A percentile compares a stretch with the other conserved stretches of the same genome.
Conservation (phyloP, 345 rosid genomes). For the Tarenaya hassleriana region DNA sequence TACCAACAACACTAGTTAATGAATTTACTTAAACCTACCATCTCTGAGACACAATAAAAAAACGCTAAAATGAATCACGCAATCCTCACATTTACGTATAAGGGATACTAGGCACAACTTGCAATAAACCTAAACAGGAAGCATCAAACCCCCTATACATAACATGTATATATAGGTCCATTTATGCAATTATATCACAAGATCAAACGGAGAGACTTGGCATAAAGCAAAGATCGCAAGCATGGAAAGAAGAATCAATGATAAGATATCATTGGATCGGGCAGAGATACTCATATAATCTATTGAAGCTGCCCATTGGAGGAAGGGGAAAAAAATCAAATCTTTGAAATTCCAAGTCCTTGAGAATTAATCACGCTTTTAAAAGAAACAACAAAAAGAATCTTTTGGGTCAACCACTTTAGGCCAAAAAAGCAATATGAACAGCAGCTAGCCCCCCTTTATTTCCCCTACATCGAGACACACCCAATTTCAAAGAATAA, state of each 20-base stretch:
- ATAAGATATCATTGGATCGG: background rate
- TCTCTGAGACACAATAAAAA: too few relatives aligned
- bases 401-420: constrained; percentile 21
- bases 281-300: background rate
- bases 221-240: background rate
- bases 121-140: too few relatives aligned
- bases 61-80: too few relatives aligned
- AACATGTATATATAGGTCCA: too few relatives aligned
- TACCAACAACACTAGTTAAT: too few relatives aligned
- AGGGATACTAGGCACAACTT: too few relatives aligned
- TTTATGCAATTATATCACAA: background rate
- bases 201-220: background rate
- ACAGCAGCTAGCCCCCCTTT: constrained; percentile 10
- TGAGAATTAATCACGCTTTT: background rate
- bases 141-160: too few relatives aligned
- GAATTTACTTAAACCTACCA: too few relatives aligned
- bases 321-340: background rate
- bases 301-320: background rate
- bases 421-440: constrained; percentile 20
- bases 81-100: too few relatives aligned
- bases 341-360: background rate
- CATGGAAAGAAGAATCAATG: background rate
- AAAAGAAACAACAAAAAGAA: background rate
- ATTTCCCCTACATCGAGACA: constrained; percentile 24
- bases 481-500: constrained; percentile 10